These are phyloP conservation scores for Tinospora cordifolia DNA, from an alignment of 164 flowering plant genomes.

Conservation along the genomic window DNA sequence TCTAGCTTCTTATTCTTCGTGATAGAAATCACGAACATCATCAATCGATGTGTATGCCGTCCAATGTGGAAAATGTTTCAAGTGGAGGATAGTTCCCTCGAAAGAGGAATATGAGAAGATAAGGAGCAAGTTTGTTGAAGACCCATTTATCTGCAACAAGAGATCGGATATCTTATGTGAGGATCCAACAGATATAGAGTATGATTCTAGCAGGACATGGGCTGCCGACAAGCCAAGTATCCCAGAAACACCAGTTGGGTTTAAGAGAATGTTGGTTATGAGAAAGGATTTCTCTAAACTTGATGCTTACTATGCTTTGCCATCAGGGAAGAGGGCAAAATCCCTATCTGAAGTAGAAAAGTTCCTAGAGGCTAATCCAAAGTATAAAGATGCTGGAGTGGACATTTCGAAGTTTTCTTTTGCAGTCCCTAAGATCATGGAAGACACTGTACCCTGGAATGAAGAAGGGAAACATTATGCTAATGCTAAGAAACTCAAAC, in stretches of 20 bases:
- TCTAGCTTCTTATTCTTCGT: slow-evolving; percentile 1
- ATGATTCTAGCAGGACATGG: slow-evolving; percentile 60
- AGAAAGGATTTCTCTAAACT: slow-evolving; percentile 55
- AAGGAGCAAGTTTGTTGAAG: slow-evolving; percentile 39
- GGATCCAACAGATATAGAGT: slow-evolving; percentile 65
- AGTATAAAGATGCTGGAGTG: slow-evolving; percentile 25
- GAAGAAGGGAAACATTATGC: slow-evolving; percentile 13
- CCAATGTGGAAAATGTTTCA: slow-evolving; percentile 65
- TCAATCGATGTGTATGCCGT: slow-evolving; percentile 39
- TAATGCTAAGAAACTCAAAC: slow-evolving; percentile 23
- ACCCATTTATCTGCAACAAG: slow-evolving; percentile 47
- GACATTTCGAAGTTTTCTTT: slow-evolving; percentile 44
- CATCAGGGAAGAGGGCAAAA: slow-evolving; percentile 55
- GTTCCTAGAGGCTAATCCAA: slow-evolving; percentile 44
- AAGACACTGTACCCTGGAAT: slow-evolving; percentile 47
- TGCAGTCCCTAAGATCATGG: slow-evolving; percentile 51
- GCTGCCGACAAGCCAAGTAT: slow-evolving; percentile 65
- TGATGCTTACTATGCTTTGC: slow-evolving; percentile 57
- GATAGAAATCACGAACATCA: slow-evolving; percentile 10
- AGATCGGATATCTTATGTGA: slow-evolving; percentile 51
- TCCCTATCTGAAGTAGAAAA: slow-evolving; percentile 37
- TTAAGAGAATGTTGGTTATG: slow-evolving; percentile 45
- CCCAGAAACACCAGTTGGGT: slow-evolving; percentile 69
- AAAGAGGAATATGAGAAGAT: slow-evolving; percentile 69
- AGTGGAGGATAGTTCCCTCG: slow-evolving; percentile 66